phyloP scores from a whole-genome alignment of 1,284 basidiomycete species.

The Neonothopanus nambi region DNA sequence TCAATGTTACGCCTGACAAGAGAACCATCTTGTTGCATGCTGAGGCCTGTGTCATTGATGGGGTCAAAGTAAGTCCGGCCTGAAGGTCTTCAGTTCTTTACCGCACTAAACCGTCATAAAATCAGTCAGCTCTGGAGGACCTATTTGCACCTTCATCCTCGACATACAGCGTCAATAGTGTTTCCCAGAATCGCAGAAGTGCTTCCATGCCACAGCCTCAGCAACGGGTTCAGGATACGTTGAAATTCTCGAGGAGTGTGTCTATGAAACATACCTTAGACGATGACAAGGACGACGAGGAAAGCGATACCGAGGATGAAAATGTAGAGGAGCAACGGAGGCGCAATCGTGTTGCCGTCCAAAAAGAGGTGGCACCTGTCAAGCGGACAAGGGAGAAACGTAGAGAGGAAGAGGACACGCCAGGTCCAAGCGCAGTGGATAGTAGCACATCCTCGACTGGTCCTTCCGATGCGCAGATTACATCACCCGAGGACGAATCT shows the following conservation, averaged over 20 bases:
- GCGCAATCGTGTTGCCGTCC: too few relatives aligned
- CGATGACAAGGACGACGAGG: not conserved
- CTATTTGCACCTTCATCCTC: conserved; percentile 69
- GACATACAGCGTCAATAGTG: conserved; percentile 57
- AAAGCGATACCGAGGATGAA: not conserved
- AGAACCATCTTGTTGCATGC: conserved; percentile 91
- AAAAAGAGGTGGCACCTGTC: too few relatives aligned
- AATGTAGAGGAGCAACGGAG: not conserved
- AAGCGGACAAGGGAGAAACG: too few relatives aligned
- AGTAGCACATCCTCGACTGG: too few relatives aligned
- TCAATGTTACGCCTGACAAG: conserved; percentile 98
- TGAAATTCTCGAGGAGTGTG: not conserved
- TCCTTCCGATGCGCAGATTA: too few relatives aligned
- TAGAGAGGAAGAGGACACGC: too few relatives aligned
- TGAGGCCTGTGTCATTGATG: conserved; percentile 79
- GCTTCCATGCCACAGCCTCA: not conserved
- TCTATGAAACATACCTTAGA: not conserved
- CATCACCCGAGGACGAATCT: too few relatives aligned
- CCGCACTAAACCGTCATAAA: not conserved
- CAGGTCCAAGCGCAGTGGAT: too few relatives aligned
- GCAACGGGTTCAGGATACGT: not conserved
- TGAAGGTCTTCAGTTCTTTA: not conserved
- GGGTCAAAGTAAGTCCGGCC: conserved; percentile 63
- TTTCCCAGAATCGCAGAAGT: not conserved
- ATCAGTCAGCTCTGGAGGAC: conserved; percentile 38